Evolutionary conservation across 192 early-diverging fungal genomes (phyloP).

Genomic region (Jimgerdemannia flammicorona): DNA sequence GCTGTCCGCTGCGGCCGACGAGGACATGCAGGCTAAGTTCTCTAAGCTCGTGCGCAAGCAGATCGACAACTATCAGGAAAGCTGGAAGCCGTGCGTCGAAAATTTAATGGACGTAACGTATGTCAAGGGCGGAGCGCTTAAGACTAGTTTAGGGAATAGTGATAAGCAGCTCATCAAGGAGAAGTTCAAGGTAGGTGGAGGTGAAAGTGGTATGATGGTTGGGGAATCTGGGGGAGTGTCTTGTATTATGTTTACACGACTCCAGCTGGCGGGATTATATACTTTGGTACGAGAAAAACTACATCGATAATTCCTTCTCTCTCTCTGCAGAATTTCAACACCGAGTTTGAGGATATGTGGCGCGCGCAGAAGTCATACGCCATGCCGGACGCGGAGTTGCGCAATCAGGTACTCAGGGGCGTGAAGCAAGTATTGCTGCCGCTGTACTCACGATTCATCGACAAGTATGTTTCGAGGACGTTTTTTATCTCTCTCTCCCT

Average conservation of each 20-base stretch:
- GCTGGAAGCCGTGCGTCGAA: constrained; percentile 75
- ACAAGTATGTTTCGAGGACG: no score
- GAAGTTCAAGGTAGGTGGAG: constrained; percentile 67
- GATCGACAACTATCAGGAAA: constrained; percentile 48
- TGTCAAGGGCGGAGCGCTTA: constrained; percentile 58
- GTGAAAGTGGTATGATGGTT: no score
- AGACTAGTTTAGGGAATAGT: constrained; percentile 55
- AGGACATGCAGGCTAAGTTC: constrained; percentile 41
- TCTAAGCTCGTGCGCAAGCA: constrained; percentile 52
- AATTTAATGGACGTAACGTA: constrained; percentile 71
- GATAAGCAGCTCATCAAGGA: constrained; percentile 78
- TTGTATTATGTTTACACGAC: background rate
- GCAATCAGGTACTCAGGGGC: constrained; percentile 63
- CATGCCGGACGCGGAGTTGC: constrained; percentile 77
- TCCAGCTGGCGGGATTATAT: background rate
- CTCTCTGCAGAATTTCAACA: constrained; percentile 69
- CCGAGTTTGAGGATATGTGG: constrained; percentile 72
- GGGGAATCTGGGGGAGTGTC: background rate
- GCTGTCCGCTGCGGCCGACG: constrained; percentile 43
- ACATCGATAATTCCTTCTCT: background rate
- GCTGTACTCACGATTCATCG: constrained; percentile 64
- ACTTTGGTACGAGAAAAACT: no score
- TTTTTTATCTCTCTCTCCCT: constrained; percentile 29
- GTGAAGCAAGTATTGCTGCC: constrained; percentile 72
- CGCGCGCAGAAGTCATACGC: constrained; percentile 67